Conservation (phyloP, 192 early-diverging fungal genomes). For the Cetraspora pellucida region DNA sequence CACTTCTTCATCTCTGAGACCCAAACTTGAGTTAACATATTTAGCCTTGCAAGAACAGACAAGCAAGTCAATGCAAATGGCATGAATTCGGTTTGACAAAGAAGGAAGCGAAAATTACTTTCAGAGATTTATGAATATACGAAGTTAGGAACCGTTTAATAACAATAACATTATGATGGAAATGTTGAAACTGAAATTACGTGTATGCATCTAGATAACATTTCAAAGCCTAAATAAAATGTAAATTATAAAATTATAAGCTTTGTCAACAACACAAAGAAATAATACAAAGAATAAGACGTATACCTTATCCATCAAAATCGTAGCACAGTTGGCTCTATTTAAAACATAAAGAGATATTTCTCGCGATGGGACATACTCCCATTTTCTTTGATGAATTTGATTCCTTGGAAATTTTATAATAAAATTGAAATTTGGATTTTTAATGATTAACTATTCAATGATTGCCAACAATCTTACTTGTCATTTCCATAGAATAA, state of each 20-base stretch:
- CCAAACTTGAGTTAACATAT: constrained; percentile 34
- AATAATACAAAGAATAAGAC: background rate
- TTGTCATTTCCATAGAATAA: constrained; percentile 25
- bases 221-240: constrained; percentile 21
- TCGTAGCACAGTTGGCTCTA: constrained; percentile 15
- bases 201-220: constrained; percentile 18
- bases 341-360: constrained; percentile 18
- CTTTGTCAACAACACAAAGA: too few species aligned
- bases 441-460: background rate
- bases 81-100: constrained; percentile 51
- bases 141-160: background rate
- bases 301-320: constrained; percentile 34
- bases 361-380: constrained; percentile 33
- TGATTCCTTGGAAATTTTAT: constrained; percentile 3
- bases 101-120: constrained; percentile 43
- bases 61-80: constrained; percentile 38
- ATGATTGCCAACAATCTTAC: background rate
- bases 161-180: background rate
- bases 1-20: constrained; percentile 29
- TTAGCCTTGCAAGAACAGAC: constrained; percentile 27
- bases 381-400: constrained; percentile 18
- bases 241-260: background rate
- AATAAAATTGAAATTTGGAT: background rate
- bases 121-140: background rate
- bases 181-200: background rate